A percentile compares a stretch with the other conserved stretches of the same genome.
Evolutionary conservation across 2,329 filamentous ascomycete genomes (phyloP).

Genomic region (Colletotrichum salicis): DNA sequence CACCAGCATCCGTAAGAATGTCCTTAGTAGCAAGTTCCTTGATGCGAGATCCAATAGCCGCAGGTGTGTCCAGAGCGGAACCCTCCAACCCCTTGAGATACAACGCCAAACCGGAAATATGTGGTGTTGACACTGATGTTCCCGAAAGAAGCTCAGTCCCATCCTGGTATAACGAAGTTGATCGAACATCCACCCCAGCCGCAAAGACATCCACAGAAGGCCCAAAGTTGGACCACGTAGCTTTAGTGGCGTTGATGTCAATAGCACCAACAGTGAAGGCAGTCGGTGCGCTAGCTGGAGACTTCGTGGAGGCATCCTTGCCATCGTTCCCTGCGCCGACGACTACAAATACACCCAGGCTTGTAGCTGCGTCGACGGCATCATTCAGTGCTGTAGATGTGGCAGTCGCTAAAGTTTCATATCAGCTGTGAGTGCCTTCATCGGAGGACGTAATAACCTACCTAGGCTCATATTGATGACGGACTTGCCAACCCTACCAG

Average conservation of each 20-base stretch:
- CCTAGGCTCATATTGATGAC: background rate
- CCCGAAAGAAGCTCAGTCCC: background rate
- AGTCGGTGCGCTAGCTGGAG: slow-evolving; percentile 57
- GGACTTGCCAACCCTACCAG: background rate
- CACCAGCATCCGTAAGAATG: slow-evolving; percentile 45
- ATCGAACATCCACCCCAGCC: slow-evolving; percentile 57
- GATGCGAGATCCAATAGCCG: slow-evolving; percentile 54
- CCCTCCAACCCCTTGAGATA: slow-evolving; percentile 61
- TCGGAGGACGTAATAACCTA: background rate
- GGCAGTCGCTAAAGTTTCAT: background rate
- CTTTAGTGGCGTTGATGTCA: slow-evolving; percentile 48
- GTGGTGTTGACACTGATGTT: background rate
- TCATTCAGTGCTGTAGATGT: background rate
- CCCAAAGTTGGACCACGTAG: slow-evolving; percentile 63
- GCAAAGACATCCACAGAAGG: slow-evolving; percentile 60
- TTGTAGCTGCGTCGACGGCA: slow-evolving; percentile 46
- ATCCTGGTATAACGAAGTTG: slow-evolving; percentile 27
- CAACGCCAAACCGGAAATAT: slow-evolving; percentile 49
- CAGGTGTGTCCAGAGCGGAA: slow-evolving; percentile 47
- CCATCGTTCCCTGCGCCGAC: slow-evolving; percentile 64
- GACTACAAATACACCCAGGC: slow-evolving; percentile 60
- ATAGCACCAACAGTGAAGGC: slow-evolving; percentile 65
- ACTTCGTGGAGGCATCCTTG: slow-evolving; percentile 49
- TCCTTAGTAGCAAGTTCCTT: slow-evolving; percentile 51
- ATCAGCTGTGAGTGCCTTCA: background rate